Conservation (phyloP, 805 yeast genomes). For the Yarrowia sp. region DNA sequence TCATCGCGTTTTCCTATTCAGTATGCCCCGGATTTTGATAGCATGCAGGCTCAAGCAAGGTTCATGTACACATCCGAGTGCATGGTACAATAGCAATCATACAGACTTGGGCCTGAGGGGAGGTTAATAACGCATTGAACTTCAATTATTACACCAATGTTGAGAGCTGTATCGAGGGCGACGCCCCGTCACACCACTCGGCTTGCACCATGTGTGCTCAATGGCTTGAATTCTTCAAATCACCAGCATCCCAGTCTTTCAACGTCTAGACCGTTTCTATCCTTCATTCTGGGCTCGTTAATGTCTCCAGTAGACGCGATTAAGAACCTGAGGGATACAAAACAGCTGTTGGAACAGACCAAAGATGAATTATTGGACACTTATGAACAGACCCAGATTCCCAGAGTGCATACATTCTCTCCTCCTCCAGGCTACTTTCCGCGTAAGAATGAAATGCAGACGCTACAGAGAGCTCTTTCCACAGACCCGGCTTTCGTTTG, state of each 20-base stretch:
- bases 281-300: conserved; percentile 37
- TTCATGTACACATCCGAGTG: conserved; percentile 13
- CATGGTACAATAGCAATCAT: conserved; percentile 25
- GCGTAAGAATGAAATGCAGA: conserved; percentile 38
- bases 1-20: too few relatives aligned
- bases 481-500: conserved; percentile 43
- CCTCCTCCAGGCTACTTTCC: conserved; percentile 43
- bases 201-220: background rate
- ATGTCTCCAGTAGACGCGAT: conserved; percentile 42
- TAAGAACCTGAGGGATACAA: conserved; percentile 42
- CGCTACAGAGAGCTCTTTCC: conserved; percentile 36
- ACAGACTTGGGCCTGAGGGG: background rate
- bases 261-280: conserved; percentile 36
- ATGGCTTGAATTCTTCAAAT: background rate
- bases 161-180: conserved; percentile 16
- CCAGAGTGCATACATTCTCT: conserved; percentile 41
- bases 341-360: conserved; percentile 41
- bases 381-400: conserved; percentile 43
- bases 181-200: background rate
- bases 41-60: conserved; percentile 17
- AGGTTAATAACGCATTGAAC: background rate
- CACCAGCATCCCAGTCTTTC: conserved; percentile 29
- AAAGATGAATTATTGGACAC: conserved; percentile 42
- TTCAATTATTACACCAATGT: conserved; percentile 9
- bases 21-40: conserved; percentile 13